phyloP scores from a whole-genome alignment of 2,329 filamentous ascomycete species.

The Penicillium sp. region DNA sequence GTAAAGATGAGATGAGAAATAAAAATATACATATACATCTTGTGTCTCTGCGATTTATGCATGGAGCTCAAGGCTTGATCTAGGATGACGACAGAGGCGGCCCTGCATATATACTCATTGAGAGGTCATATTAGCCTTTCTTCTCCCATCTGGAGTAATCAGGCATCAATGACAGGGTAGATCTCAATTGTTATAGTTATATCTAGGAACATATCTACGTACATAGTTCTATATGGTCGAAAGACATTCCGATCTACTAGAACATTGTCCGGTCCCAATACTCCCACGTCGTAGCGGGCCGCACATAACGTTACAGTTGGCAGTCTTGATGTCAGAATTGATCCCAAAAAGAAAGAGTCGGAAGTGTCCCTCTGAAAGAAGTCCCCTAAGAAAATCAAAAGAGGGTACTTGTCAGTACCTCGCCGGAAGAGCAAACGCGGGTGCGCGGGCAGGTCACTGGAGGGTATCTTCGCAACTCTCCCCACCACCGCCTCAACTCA shows the following conservation, averaged over 20 bases:
- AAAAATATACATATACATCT: not conserved
- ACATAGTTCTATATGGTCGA: too few species aligned
- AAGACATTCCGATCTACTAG: too few species aligned
- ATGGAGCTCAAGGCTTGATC: not conserved
- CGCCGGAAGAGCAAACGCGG: not conserved
- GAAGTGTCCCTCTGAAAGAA: not conserved
- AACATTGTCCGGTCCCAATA: too few species aligned
- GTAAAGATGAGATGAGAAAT: too few species aligned
- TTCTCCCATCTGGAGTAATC: too few species aligned
- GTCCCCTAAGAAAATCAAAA: not conserved
- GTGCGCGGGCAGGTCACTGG: not conserved
- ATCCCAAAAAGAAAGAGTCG: not conserved
- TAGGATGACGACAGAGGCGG: constrained; percentile 13
- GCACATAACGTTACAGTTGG: constrained; percentile 21
- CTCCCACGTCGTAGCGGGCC: not conserved
- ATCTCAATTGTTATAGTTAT: too few species aligned
- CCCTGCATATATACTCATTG: not conserved
- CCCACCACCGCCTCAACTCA: constrained; percentile 24
- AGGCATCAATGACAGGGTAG: too few species aligned
- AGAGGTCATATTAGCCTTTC: too few species aligned
- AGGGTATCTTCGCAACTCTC: constrained; percentile 13
- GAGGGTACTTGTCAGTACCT: not conserved
- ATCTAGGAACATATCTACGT: too few species aligned
- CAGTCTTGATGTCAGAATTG: constrained; percentile 29
- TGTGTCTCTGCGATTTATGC: not conserved